phyloP scores from a whole-genome alignment of 176 grass and related monocot species.

The Avena atlantica region DNA sequence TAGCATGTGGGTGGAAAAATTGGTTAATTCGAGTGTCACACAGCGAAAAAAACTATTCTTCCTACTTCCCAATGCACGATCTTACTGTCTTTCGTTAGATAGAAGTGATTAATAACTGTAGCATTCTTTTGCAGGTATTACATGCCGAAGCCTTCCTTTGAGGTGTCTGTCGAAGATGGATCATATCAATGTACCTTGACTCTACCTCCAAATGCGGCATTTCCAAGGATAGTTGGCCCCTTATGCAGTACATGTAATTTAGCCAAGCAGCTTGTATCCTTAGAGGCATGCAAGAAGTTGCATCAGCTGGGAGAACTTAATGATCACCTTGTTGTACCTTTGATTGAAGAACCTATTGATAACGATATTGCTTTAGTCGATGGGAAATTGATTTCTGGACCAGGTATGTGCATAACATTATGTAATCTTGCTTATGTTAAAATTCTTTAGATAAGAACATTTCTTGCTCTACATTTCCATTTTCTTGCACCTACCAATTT shows the following conservation, averaged over 20 bases:
- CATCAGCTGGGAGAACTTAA: slow-evolving; percentile 78
- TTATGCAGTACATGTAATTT: slow-evolving; percentile 63
- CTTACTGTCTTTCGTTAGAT: slow-evolving; percentile 29
- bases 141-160: slow-evolving; percentile 71
- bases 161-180: slow-evolving; percentile 44
- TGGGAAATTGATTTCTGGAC: slow-evolving; percentile 58
- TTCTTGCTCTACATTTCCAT: slow-evolving; percentile 7
- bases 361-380: slow-evolving; percentile 24
- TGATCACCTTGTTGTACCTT: slow-evolving; percentile 68
- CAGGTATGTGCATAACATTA: slow-evolving; percentile 55
- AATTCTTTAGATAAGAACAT: slow-evolving; percentile 1
- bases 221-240: slow-evolving; percentile 81
- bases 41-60: slow-evolving; percentile 15
- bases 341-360: slow-evolving; percentile 54
- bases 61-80: neutral
- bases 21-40: slow-evolving; percentile 30
- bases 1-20: slow-evolving; percentile 22
- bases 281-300: slow-evolving; percentile 92
- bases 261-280: slow-evolving; percentile 84
- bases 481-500: slow-evolving; percentile 27
- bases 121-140: slow-evolving; percentile 60
- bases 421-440: slow-evolving; percentile 38
- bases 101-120: slow-evolving; percentile 6
- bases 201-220: slow-evolving; percentile 78
- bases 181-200: slow-evolving; percentile 71